These are phyloP conservation scores for Suzukiozyma palmioleophila DNA, from an alignment of 1,139 yeast genomes.

Conservation along the genomic window DNA sequence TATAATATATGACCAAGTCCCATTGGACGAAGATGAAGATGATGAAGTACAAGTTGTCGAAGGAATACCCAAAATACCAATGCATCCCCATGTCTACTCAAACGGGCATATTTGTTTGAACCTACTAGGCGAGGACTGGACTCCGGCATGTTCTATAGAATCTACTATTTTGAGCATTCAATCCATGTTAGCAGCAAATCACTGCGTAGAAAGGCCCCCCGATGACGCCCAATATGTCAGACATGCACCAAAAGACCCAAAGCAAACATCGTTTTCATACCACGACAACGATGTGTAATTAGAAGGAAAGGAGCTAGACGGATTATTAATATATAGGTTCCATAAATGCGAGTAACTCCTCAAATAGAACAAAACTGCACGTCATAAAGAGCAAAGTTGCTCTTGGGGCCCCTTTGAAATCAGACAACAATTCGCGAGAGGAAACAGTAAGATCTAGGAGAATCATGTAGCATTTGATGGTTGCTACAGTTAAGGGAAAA, in stretches of 20 bases:
- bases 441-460: too few relatives aligned
- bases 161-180: constrained; percentile 57
- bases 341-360: too few relatives aligned
- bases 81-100: constrained; percentile 70
- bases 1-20: constrained; percentile 14
- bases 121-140: constrained; percentile 64
- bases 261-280: constrained; percentile 43
- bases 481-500: too few relatives aligned
- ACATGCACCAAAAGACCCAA: constrained; percentile 57
- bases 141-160: constrained; percentile 61
- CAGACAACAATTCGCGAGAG: too few relatives aligned
- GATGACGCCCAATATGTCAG: constrained; percentile 48
- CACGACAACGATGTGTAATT: constrained; percentile 48
- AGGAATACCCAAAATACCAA: constrained; percentile 37
- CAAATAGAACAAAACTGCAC: too few relatives aligned
- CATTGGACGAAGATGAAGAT: constrained; percentile 13
- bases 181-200: constrained; percentile 57
- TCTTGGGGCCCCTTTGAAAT: too few relatives aligned
- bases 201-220: constrained; percentile 43
- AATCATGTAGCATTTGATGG: too few relatives aligned
- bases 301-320: background rate
- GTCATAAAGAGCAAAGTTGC: too few relatives aligned
- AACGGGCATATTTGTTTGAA: constrained; percentile 73
- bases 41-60: constrained; percentile 13
- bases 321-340: background rate